Percentiles rank a stretch among this genome's conserved stretches.
Conservation (phyloP, 2,329 filamentous ascomycete genomes). For the Bipolaris zeicola region DNA sequence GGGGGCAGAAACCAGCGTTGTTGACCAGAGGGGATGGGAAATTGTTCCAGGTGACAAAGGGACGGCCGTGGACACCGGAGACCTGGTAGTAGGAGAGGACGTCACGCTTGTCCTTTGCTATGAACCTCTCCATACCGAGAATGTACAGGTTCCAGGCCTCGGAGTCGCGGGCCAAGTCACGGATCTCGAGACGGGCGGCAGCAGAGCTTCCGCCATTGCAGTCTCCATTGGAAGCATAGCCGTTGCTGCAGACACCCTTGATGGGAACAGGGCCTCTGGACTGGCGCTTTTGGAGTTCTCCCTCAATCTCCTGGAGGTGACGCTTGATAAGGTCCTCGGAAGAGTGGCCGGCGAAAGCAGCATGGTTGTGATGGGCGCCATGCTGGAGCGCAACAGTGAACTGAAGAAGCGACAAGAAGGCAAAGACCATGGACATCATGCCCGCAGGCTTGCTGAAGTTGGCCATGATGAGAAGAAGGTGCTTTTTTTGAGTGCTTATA, state of each 20-base stretch:
- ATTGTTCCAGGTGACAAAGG: conserved; percentile 64
- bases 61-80: conserved; percentile 79
- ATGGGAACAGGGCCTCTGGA: conserved; percentile 30
- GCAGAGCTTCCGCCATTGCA: conserved; percentile 37
- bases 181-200: conserved; percentile 67
- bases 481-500: conserved; percentile 5
- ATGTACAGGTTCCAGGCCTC: conserved; percentile 79
- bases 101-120: conserved; percentile 67
- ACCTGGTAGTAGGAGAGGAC: conserved; percentile 79
- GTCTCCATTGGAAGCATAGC: conserved; percentile 30
- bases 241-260: conserved; percentile 36
- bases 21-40: conserved; percentile 51
- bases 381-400: conserved; percentile 39
- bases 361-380: conserved; percentile 27
- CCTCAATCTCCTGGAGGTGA: conserved; percentile 33
- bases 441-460: conserved; percentile 44
- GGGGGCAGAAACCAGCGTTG: conserved; percentile 73
- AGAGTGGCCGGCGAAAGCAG: conserved; percentile 14
- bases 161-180: conserved; percentile 64
- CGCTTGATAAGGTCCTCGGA: conserved; percentile 28
- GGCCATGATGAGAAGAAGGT: conserved; percentile 33
- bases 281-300: conserved; percentile 33
- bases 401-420: conserved; percentile 42
- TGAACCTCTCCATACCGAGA: conserved; percentile 74
- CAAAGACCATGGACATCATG: conserved; percentile 42